Evolutionary conservation across 2,329 filamentous ascomycete genomes (phyloP), one percentile per base, ranked within the genome.

Genomic region (Akanthomyces dipterigenus): DNA sequence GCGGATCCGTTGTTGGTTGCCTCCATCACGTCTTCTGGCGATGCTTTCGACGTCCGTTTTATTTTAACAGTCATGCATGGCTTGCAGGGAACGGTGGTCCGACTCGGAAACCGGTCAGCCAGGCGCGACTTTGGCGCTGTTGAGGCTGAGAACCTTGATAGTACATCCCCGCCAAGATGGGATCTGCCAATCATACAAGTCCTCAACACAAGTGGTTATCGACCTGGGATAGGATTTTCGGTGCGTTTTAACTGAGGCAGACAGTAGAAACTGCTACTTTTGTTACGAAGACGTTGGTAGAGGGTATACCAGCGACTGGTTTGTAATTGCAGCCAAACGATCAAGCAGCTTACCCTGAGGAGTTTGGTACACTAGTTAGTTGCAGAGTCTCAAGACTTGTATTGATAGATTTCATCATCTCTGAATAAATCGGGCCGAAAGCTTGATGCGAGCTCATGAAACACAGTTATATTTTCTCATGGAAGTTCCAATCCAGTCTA

Each of bases 21-120:
- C 18, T 26, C 18, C 11, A 20, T 16, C 22, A n/a, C n/a, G n/a
- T n/a, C 5, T 40, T n/a, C 7, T 36, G 5, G 14, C 6, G 11
- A 24, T 26, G 16, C 31, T 18, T 22, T 7, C 20, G 16, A 26
- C 14, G 8, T 1, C 14, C 6, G 31, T 22, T 11, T 12, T 38
- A 16, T 11, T 12, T 38, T 4, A 38, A 5, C 36, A 38, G 2
- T n/a, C 18, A 18, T 53, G 20, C 34, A 24, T 53, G 4, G n/a
- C 2, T 8, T 2, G 20, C 18, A 1, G 11, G n/a, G 31, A 14
- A 66, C 53, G 36, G n/a, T 48, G 53, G 57, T 18, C 20, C 54
- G 26, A 64, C 60, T 22, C 62, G 62, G 55, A 36, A 38, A 24
- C n/a, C 22, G 53, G 49, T 20, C 38, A 54, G 20, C 42, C 54